Conservation (phyloP, 2,329 filamentous ascomycete species). For the Volutella citrinella region DNA sequence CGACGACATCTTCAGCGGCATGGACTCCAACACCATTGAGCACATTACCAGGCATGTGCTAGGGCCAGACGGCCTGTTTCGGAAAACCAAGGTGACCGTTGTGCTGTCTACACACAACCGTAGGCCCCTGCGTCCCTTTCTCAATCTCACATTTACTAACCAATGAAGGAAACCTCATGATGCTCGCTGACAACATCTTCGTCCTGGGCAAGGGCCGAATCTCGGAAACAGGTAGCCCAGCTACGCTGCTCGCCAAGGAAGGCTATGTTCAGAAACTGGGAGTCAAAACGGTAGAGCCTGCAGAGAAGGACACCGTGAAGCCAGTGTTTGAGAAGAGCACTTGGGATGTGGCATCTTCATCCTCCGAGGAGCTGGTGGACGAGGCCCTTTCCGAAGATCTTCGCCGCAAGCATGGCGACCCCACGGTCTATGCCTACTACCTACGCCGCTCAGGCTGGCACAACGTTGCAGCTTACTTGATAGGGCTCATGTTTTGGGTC, state of each 20-base stretch:
- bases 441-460: slow-evolving; percentile 24
- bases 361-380: too few relatives aligned
- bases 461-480: slow-evolving; percentile 16
- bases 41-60: slow-evolving; percentile 22
- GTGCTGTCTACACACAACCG: slow-evolving; percentile 5
- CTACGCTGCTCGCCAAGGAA: neutral
- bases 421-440: slow-evolving; percentile 24
- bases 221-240: neutral
- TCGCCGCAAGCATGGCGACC: slow-evolving; percentile 17
- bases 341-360: too few relatives aligned
- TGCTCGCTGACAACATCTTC: neutral
- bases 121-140: slow-evolving; percentile 12
- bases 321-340: too few relatives aligned
- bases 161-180: neutral
- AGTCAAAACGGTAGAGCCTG: neutral
- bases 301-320: neutral
- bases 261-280: neutral
- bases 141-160: fast-evolving
- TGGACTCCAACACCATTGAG: slow-evolving; percentile 27
- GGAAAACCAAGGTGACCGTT: slow-evolving; percentile 18
- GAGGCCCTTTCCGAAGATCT: slow-evolving; percentile 7
- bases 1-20: slow-evolving; percentile 31
- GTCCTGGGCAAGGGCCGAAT: neutral
- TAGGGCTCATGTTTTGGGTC: slow-evolving; percentile 21
- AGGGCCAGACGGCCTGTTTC: slow-evolving; percentile 19